A percentile compares a stretch with the other conserved stretches of the same genome.
phyloP scores from a whole-genome alignment of 805 yeast species.

The Lipomyces starkeyi region DNA sequence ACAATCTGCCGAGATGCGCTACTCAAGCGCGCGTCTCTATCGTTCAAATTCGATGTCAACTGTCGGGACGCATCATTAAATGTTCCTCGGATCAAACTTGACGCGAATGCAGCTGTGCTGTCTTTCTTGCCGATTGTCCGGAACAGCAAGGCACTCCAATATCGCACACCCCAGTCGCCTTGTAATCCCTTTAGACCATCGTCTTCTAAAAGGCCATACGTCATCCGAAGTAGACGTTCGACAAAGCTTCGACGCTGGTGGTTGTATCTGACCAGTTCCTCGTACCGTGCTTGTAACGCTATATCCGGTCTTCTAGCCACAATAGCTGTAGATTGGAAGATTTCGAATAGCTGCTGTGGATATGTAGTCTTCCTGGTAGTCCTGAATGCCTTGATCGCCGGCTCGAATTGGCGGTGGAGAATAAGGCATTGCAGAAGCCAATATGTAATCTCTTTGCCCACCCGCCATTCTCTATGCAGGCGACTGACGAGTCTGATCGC shows the following conservation, averaged over 20 bases:
- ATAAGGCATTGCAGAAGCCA: conserved; percentile 21
- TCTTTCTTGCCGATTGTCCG: conserved; percentile 1
- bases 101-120: background rate
- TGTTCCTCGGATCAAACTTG: background rate
- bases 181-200: background rate
- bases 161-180: conserved; percentile 1
- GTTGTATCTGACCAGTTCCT: conserved; percentile 1
- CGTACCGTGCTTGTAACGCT: conserved; percentile 1
- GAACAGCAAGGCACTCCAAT: background rate
- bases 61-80: background rate
- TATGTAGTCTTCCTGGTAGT: background rate
- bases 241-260: background rate
- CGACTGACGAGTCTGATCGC: conserved; percentile 5
- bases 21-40: background rate
- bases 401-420: conserved; percentile 12
- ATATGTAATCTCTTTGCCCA: conserved; percentile 10
- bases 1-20: background rate
- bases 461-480: background rate
- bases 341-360: conserved; percentile 1
- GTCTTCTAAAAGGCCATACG: background rate
- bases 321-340: conserved; percentile 7
- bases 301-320: conserved; percentile 10
- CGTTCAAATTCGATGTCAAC: background rate
- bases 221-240: background rate
- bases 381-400: conserved; percentile 8